These are phyloP conservation scores for Syzygium syzygioides DNA, from an alignment of 441 rosid species.

Conservation along the genomic window DNA sequence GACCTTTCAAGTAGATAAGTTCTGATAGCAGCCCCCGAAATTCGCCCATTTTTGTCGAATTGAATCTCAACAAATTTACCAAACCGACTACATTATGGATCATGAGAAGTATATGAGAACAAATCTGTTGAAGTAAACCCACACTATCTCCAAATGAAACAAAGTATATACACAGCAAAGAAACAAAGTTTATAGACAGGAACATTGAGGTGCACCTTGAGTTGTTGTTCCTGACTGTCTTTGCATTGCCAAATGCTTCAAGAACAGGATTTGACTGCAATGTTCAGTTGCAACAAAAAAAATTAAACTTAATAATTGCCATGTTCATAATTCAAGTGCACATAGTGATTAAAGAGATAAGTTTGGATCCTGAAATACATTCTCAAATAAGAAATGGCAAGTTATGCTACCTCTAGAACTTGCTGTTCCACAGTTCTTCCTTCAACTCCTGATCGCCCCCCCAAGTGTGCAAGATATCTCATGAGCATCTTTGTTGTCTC, in stretches of 20 bases:
- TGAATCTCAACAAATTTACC: slow-evolving; percentile 80
- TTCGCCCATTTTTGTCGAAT: slow-evolving; percentile 68
- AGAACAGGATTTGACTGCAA: slow-evolving; percentile 69
- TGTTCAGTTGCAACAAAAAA: neutral
- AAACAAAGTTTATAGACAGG: neutral
- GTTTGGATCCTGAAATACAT: neutral
- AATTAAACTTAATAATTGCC: neutral
- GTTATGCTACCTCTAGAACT: slow-evolving; percentile 58
- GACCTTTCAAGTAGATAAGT: slow-evolving; percentile 72
- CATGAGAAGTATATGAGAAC: neutral
- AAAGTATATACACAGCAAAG: neutral
- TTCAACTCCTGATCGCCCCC: slow-evolving; percentile 71
- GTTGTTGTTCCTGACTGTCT: slow-evolving; percentile 66
- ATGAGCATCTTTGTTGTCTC: slow-evolving; percentile 82
- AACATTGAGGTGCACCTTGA: slow-evolving; percentile 34
- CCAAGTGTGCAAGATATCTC: slow-evolving; percentile 68
- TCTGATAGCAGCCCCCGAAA: slow-evolving; percentile 71
- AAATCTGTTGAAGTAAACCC: neutral
- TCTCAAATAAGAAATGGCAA: neutral
- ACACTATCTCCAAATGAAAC: neutral
- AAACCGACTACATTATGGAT: slow-evolving; percentile 45
- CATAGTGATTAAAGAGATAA: neutral
- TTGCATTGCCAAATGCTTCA: slow-evolving; percentile 74
- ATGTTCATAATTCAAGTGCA: neutral
- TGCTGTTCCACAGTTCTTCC: slow-evolving; percentile 78